phyloP scores from a whole-genome alignment of 1,139 yeast species.

The Debaryomyces robertsiae region DNA sequence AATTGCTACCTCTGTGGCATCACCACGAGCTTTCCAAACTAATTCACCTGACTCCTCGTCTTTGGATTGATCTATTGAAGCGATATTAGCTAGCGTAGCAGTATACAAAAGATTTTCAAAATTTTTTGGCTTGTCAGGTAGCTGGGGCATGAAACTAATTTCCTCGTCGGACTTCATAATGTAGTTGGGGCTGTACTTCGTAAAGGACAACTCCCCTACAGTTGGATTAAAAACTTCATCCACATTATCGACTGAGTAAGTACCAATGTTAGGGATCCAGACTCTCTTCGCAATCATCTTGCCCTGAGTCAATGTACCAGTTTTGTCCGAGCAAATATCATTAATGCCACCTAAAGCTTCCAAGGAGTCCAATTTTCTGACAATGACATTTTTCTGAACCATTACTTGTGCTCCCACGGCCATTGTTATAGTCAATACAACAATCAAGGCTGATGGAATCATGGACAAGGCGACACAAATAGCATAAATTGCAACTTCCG shows the following conservation, averaged over 20 bases:
- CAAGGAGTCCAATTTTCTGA: constrained; percentile 73
- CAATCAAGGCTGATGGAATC: constrained; percentile 83
- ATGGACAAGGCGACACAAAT: constrained; percentile 80
- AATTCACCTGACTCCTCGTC: constrained; percentile 41
- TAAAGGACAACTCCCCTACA: constrained; percentile 55
- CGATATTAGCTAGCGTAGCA: constrained; percentile 76
- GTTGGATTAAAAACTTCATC: constrained; percentile 76
- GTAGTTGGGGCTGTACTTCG: constrained; percentile 43
- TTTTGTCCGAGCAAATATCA: constrained; percentile 82
- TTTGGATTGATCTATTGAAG: constrained; percentile 51
- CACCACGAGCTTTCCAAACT: constrained; percentile 78
- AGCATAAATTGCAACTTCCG: constrained; percentile 79
- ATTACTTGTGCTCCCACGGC: constrained; percentile 83
- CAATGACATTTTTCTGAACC: constrained; percentile 72
- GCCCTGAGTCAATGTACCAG: constrained; percentile 82
- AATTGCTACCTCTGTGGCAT: constrained; percentile 83
- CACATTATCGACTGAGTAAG: constrained; percentile 59
- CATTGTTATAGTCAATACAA: constrained; percentile 82
- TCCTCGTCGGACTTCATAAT: constrained; percentile 44
- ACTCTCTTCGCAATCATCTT: constrained; percentile 72
- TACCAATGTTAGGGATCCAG: constrained; percentile 80
- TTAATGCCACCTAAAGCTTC: constrained; percentile 82
- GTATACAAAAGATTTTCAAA: constrained; percentile 55
- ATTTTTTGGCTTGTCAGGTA: constrained; percentile 29
- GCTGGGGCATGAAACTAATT: constrained; percentile 26